A percentile compares a stretch with the other conserved stretches of the same genome.
phyloP scores from a whole-genome alignment of 768 basidiomycete species.

The Amylocystis lapponica region DNA sequence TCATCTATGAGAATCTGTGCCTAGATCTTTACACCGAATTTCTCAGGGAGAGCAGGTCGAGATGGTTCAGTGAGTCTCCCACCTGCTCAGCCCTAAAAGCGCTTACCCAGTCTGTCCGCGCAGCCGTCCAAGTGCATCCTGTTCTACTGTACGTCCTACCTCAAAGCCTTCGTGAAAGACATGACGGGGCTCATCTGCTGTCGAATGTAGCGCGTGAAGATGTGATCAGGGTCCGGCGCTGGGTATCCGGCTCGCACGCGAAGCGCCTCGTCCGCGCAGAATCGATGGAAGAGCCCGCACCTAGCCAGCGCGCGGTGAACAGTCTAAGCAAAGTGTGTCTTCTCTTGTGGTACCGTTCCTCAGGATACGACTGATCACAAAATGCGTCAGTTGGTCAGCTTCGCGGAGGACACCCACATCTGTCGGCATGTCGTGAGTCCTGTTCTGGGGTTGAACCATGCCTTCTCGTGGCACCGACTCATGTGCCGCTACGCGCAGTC shows the following conservation, averaged over 20 bases:
- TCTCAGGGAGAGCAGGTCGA: slow-evolving; percentile 68
- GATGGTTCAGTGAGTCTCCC: slow-evolving; percentile 55
- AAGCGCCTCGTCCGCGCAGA: slow-evolving; percentile 38
- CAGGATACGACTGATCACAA: too few relatives aligned
- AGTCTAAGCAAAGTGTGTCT: slow-evolving; percentile 56
- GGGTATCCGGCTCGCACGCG: slow-evolving; percentile 43
- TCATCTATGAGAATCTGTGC: not conserved
- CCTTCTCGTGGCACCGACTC: not conserved
- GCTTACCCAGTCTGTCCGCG: too few relatives aligned
- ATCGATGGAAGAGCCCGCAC: slow-evolving; percentile 43
- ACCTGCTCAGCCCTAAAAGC: too few relatives aligned
- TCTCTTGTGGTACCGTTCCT: not conserved
- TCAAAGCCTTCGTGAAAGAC: not conserved
- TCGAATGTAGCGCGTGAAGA: slow-evolving; percentile 65
- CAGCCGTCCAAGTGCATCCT: slow-evolving; percentile 78
- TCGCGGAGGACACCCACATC: slow-evolving; percentile 50
- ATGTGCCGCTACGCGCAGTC: too few relatives aligned
- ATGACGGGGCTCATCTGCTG: not conserved
- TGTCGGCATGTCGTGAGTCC: slow-evolving; percentile 69
- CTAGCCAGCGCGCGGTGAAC: slow-evolving; percentile 60
- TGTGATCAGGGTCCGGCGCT: slow-evolving; percentile 45
- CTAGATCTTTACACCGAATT: not conserved
- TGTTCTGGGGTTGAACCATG: not conserved
- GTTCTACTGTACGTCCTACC: slow-evolving; percentile 61
- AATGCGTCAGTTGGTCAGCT: slow-evolving; percentile 36